These are phyloP conservation scores for Phanerodontia chrysosporium DNA, from an alignment of 768 basidiomycete genomes.

Conservation along the genomic window DNA sequence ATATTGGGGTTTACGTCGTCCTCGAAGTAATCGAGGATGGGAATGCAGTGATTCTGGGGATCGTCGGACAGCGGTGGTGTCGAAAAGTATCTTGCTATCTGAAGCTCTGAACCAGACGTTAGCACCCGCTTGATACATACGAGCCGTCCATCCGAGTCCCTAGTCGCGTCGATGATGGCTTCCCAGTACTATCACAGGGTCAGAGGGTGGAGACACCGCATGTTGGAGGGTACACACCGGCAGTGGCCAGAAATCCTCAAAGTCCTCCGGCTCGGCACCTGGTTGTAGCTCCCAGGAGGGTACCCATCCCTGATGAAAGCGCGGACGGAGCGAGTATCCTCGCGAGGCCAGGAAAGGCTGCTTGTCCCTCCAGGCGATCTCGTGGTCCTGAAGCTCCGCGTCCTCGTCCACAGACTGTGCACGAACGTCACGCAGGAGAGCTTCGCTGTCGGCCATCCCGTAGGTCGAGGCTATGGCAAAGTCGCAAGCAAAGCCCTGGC, in stretches of 20 bases:
- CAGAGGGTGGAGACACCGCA: not conserved
- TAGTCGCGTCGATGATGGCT: slow-evolving; percentile 15
- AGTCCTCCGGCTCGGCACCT: not conserved
- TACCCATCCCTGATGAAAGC: slow-evolving; percentile 25
- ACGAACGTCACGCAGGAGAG: not conserved
- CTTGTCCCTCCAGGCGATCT: not conserved
- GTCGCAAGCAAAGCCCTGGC: too few species aligned
- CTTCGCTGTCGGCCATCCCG: not conserved
- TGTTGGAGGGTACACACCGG: not conserved
- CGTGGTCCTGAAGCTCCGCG: not conserved
- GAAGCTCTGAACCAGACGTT: slow-evolving; percentile 4
- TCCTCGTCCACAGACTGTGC: not conserved
- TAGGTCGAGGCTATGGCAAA: not conserved
- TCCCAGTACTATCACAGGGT: not conserved
- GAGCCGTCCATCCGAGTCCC: slow-evolving; percentile 13
- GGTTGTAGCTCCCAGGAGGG: slow-evolving; percentile 24
- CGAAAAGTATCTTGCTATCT: slow-evolving; percentile 9
- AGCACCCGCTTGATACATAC: slow-evolving; percentile 18
- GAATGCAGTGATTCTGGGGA: slow-evolving; percentile 22
- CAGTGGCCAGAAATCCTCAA: slow-evolving; percentile 7
- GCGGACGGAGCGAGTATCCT: slow-evolving; percentile 24
- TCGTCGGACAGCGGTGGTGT: not conserved
- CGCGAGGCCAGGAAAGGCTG: not conserved
- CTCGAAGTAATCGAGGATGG: slow-evolving; percentile 18
- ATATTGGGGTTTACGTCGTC: slow-evolving; percentile 3